Evolutionary conservation across 495 filamentous ascomycete genomes (phyloP).

Genomic region (Penicillium chermesinum): DNA sequence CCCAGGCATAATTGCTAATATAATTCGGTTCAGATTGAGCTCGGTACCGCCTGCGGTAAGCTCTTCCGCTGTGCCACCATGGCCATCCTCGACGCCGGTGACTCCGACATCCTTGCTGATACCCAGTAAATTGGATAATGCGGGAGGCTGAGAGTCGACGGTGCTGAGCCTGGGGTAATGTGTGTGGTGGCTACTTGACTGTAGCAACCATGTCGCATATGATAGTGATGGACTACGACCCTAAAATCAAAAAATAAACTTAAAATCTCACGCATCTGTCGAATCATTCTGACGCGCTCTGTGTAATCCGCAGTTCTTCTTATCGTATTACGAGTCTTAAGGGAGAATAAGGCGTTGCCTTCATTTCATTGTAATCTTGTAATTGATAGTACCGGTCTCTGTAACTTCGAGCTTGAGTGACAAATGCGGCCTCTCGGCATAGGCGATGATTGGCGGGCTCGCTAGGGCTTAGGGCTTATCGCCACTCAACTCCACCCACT

Average conservation of each 20-base stretch:
- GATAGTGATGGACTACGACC: slow-evolving; percentile 9
- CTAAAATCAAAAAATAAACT: slow-evolving; percentile 5
- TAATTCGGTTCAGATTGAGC: slow-evolving; percentile 65
- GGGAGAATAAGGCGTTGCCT: not conserved
- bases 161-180: slow-evolving; percentile 2
- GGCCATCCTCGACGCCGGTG: slow-evolving; percentile 95
- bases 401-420: slow-evolving; percentile 10
- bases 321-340: not conserved
- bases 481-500: slow-evolving; percentile 30
- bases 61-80: slow-evolving; percentile 82
- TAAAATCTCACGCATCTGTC: slow-evolving; percentile 3
- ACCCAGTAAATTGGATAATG: slow-evolving; percentile 12
- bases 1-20: slow-evolving; percentile 42
- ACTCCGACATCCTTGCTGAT: slow-evolving; percentile 83
- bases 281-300: not conserved
- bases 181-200: slow-evolving; percentile 8
- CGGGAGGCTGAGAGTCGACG: not conserved
- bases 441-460: slow-evolving; percentile 27
- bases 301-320: not conserved
- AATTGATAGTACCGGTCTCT: not conserved
- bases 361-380: not conserved
- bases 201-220: slow-evolving; percentile 4
- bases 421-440: slow-evolving; percentile 16
- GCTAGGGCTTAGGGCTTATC: slow-evolving; percentile 45
- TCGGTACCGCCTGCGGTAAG: slow-evolving; percentile 93